phyloP scores from a whole-genome alignment of 2,329 filamentous ascomycete genomes.

The Teratosphaeria nubilosa region DNA sequence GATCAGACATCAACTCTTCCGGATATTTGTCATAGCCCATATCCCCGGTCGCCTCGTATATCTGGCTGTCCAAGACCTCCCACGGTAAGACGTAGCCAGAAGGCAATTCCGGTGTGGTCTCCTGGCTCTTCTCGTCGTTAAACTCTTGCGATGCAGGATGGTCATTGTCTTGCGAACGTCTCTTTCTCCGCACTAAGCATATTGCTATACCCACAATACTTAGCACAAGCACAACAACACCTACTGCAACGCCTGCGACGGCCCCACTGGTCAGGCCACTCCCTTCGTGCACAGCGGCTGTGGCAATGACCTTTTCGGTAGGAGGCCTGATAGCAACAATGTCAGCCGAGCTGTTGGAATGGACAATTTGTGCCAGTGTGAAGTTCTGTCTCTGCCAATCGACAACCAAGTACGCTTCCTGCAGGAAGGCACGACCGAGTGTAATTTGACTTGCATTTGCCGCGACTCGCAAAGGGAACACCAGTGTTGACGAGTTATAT shows the following conservation, averaged over 20 bases:
- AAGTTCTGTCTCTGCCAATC: slow-evolving; percentile 28
- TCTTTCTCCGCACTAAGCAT: neutral
- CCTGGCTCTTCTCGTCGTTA: neutral
- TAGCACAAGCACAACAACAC: neutral
- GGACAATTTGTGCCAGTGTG: slow-evolving; percentile 6
- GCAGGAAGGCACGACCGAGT: slow-evolving; percentile 31
- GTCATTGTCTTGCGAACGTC: neutral
- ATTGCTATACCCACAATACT: neutral
- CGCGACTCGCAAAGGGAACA: slow-evolving; percentile 31
- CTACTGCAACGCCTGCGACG: neutral
- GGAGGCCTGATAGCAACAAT: neutral
- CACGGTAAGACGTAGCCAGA: neutral
- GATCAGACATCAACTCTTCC: too few relatives aligned
- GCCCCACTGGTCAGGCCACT: neutral
- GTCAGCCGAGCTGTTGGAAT: neutral
- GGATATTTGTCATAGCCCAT: too few relatives aligned
- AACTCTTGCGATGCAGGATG: neutral
- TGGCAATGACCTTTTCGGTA: too few relatives aligned
- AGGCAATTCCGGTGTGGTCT: neutral
- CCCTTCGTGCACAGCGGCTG: neutral
- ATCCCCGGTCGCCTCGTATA: too few relatives aligned
- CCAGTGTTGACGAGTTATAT: slow-evolving; percentile 17
- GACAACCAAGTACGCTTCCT: slow-evolving; percentile 31
- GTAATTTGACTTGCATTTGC: slow-evolving; percentile 28
- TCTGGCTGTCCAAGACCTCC: too few relatives aligned